Evolutionary conservation across 192 early-diverging fungal species (phyloP).

Genomic region (Chytriomyces sp.): DNA sequence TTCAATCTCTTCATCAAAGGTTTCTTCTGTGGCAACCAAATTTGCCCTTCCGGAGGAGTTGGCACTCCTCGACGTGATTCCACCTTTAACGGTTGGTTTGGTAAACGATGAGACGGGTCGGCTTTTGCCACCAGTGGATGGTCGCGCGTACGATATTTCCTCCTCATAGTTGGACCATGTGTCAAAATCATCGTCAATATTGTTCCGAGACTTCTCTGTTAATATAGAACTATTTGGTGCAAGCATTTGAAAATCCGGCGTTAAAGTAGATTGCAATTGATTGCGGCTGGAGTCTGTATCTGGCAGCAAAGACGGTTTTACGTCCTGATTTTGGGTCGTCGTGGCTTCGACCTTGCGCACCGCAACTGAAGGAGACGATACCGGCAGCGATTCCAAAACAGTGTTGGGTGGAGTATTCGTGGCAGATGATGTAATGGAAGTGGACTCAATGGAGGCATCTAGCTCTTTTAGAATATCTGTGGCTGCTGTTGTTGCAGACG

Average conservation of each 20-base stretch:
- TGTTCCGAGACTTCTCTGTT: no score
- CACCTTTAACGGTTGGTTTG: not conserved
- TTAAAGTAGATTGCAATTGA: no score
- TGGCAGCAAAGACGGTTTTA: no score
- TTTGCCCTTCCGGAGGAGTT: not conserved
- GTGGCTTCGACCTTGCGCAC: no score
- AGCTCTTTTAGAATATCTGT: not conserved
- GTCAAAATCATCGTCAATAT: not conserved
- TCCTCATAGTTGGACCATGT: not conserved
- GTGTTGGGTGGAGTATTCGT: not conserved
- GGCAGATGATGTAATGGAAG: not conserved
- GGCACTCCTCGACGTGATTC: not conserved
- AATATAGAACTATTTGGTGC: no score
- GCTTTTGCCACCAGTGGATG: not conserved
- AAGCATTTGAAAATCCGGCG: no score
- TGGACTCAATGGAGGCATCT: slow-evolving; percentile 7
- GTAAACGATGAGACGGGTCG: not conserved
- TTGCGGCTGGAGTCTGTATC: no score
- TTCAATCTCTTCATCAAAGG: not conserved
- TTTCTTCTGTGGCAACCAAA: not conserved
- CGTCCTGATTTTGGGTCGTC: no score
- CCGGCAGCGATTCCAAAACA: no score
- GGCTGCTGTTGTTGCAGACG: not conserved
- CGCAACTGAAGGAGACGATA: no score
- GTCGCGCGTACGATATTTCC: not conserved